Percentiles rank a stretch among this genome's conserved stretches.
These are phyloP conservation scores for Citrus reticulata DNA, from an alignment of 345 rosid species.

Conservation along the genomic window DNA sequence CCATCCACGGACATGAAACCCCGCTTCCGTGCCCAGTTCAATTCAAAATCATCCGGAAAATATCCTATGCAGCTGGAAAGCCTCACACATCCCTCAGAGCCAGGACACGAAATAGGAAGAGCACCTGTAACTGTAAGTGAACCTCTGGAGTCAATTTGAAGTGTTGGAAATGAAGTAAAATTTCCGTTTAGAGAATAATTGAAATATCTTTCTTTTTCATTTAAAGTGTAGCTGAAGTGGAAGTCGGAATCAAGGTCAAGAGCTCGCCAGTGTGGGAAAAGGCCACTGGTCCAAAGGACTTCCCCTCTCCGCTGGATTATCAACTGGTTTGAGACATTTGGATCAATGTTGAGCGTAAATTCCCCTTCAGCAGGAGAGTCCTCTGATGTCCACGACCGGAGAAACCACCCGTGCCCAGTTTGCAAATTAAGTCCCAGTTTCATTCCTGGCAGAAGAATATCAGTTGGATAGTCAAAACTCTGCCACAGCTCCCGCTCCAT, in stretches of 20 bases:
- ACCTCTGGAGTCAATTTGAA: no score
- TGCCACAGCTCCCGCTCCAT: background rate
- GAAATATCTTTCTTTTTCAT: slow-evolving; percentile 21
- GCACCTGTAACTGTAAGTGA: background rate
- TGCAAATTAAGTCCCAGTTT: slow-evolving; percentile 32
- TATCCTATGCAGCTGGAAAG: background rate
- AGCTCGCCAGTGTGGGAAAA: background rate
- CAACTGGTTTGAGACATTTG: slow-evolving; percentile 17
- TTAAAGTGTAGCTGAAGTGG: slow-evolving; percentile 16
- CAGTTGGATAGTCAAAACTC: slow-evolving; percentile 6
- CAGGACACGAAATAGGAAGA: background rate
- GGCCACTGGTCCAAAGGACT: slow-evolving; percentile 24
- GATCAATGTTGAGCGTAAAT: slow-evolving; percentile 25
- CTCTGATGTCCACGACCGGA: slow-evolving; percentile 26
- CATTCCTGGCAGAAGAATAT: slow-evolving; percentile 36
- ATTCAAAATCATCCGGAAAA: no score
- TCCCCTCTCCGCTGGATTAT: slow-evolving; percentile 22
- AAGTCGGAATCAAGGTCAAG: background rate
- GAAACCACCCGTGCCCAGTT: slow-evolving; percentile 30
- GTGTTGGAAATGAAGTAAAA: background rate
- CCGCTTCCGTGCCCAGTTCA: background rate
- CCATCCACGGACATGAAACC: slow-evolving; percentile 9
- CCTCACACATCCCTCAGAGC: background rate
- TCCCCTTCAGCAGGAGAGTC: slow-evolving; percentile 24
- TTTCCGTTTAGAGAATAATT: background rate